Base-by-base conservation (phyloP, 768 basidiomycete species). In the Termitomyces eurrhizus region DNA sequence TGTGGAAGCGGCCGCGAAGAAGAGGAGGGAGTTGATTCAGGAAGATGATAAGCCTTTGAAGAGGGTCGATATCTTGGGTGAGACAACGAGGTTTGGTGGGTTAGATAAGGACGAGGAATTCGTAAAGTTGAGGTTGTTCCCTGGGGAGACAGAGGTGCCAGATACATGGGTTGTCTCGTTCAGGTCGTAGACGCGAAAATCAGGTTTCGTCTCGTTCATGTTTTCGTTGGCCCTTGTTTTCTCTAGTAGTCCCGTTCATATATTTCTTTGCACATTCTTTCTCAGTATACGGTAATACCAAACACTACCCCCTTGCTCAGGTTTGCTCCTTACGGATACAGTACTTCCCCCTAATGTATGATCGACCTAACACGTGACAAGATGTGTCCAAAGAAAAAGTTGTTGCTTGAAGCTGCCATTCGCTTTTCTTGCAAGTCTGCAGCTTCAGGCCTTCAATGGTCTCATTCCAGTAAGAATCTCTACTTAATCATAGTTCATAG, bases 31-130 rank as follows among this genome's bases (percentile, higher is more conserved):
- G 6, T 62, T 54, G 5, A 75, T 78, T 57, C 66, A 64, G 51
- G 74, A 72, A 16, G 68, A 65, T 46, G 77, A 78, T 52, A 65
- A 70, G 60, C 64, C 66, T 54, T 61, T 83, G 52, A 84, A 79
- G 70, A 72, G 89, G 63, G 81, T 90, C 9, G 89, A 90, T 70
- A 86, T 78, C 74, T 66, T 90, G 7, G 89, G 87, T 6, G 82
- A 83, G 41, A 68, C 65, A 36, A 83, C 83, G 9, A 70, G 83
- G 42, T 90, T 90, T 68, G 81, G 76, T 60, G 89, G 89, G 1
- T 66, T 90, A 62, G 83, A 85, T 65, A 79, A 72, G 70, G 82
- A 87, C 60, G 82, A 83, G 12, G 83, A 82, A 7, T 86, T 79
- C 66, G 76, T 75, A 58, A 84, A 80, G 67, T 67, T 72, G 67